phyloP scores from a whole-genome alignment of 2,329 filamentous ascomycete genomes.

The Emmonsia crescens region DNA sequence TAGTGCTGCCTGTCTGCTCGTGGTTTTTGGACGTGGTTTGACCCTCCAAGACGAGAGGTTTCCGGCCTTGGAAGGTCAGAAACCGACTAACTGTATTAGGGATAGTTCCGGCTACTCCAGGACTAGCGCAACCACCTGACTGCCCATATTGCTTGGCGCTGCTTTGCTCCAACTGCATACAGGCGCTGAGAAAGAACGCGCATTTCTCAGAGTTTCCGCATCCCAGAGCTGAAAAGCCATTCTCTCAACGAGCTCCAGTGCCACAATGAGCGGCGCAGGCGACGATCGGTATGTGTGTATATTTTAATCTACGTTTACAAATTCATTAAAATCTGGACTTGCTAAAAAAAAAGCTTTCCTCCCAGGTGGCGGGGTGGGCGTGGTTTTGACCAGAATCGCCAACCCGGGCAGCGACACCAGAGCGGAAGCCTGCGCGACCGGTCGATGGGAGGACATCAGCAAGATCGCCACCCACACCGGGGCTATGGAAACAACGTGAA shows the following conservation, averaged over 20 bases:
- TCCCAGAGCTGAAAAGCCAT: not conserved
- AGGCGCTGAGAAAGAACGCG: not conserved
- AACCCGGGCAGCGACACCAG: constrained; percentile 27
- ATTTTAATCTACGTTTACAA: not conserved
- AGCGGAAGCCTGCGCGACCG: constrained; percentile 17
- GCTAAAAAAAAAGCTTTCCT: constrained; percentile 4
- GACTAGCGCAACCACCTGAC: not conserved
- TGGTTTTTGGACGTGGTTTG: not conserved
- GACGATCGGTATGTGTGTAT: constrained; percentile 25
- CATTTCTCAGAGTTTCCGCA: not conserved
- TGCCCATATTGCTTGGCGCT: not conserved
- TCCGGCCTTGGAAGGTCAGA: not conserved
- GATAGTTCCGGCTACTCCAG: not conserved
- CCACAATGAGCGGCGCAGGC: constrained; percentile 27
- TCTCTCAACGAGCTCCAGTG: constrained; percentile 9
- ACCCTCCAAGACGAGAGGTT: not conserved
- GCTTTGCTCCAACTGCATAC: not conserved
- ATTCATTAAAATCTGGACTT: not conserved
- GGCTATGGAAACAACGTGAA: constrained; percentile 20
- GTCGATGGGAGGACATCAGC: constrained; percentile 19
- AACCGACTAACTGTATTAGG: not conserved
- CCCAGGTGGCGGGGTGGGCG: constrained; percentile 33
- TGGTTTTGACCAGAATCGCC: constrained; percentile 26
- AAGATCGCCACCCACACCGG: constrained; percentile 22
- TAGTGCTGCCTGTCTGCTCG: not conserved